Percentiles rank a stretch among this genome's conserved stretches.
phyloP scores from a whole-genome alignment of 2,329 filamentous ascomycete genomes.

The Chaetomium strumarium region DNA sequence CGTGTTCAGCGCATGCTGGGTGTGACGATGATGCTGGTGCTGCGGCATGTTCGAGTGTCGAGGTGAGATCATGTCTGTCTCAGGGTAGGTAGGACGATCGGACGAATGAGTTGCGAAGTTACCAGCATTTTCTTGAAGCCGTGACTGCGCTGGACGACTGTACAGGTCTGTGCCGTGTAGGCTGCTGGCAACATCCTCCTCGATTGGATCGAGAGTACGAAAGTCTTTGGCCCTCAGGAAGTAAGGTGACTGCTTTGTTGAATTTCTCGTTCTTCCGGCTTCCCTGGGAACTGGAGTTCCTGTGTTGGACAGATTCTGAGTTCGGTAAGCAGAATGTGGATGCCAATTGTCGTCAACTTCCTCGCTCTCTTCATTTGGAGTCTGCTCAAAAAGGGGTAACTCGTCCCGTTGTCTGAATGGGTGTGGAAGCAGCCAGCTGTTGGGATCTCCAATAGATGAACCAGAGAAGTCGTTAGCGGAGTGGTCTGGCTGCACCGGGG shows the following conservation, averaged over 20 bases:
- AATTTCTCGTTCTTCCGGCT: background rate
- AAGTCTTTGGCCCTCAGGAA: background rate
- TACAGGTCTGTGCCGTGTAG: background rate
- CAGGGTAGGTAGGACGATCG: background rate
- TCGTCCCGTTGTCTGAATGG: background rate
- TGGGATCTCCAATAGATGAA: background rate
- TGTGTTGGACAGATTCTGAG: background rate
- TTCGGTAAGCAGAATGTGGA: background rate
- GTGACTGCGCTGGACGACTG: background rate
- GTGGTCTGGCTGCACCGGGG: background rate
- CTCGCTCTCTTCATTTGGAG: background rate
- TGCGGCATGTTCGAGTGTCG: no score
- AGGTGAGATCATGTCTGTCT: background rate
- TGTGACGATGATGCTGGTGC: no score
- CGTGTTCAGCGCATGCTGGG: no score
- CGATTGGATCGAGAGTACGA: background rate
- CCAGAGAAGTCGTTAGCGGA: background rate
- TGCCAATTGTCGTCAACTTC: background rate
- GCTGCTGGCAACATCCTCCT: background rate
- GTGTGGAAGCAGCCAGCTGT: slow-evolving; percentile 10
- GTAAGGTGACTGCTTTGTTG: background rate
- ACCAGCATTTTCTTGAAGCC: background rate
- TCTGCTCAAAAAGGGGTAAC: background rate
- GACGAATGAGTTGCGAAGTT: background rate
- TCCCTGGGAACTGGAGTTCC: background rate